phyloP scores from a whole-genome alignment of 1,284 basidiomycete species.

The Puccinia horiana region DNA sequence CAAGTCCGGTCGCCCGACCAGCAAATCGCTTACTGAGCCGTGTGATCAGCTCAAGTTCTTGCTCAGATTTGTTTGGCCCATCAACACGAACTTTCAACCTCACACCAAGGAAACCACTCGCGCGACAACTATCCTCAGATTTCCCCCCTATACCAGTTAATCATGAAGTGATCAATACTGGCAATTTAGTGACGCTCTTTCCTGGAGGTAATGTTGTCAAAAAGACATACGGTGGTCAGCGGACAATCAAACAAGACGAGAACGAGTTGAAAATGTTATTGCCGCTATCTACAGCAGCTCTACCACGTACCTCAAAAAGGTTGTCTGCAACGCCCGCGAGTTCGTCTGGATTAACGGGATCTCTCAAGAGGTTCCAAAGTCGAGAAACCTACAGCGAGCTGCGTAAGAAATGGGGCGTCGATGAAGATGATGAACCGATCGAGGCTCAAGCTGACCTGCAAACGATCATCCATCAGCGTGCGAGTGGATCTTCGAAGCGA shows the following conservation, averaged over 20 bases:
- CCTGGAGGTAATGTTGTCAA: constrained; percentile 4
- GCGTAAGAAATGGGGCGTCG: constrained; percentile 45
- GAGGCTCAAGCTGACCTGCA: constrained; percentile 10
- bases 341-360: not conserved
- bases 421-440: constrained; percentile 37
- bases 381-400: constrained; percentile 40
- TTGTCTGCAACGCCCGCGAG: not conserved
- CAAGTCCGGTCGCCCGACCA: constrained; percentile 6
- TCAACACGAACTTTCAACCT: constrained; percentile 8
- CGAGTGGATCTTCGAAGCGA: constrained; percentile 44
- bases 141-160: not conserved
- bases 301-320: not conserved
- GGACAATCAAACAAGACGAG: constrained; percentile 35
- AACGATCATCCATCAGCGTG: constrained; percentile 39
- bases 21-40: constrained; percentile 8
- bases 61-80: constrained; percentile 8
- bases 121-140: constrained; percentile 24
- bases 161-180: constrained; percentile 27
- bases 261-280: constrained; percentile 37
- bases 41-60: constrained; percentile 5
- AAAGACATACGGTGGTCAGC: constrained; percentile 33
- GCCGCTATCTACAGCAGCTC: constrained; percentile 12
- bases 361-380: constrained; percentile 31
- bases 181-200: constrained; percentile 10
- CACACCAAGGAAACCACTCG: constrained; percentile 3